Evolutionary conservation across 352 stramenopile genomes (phyloP).

Genomic region (Phytophthora constricta): DNA sequence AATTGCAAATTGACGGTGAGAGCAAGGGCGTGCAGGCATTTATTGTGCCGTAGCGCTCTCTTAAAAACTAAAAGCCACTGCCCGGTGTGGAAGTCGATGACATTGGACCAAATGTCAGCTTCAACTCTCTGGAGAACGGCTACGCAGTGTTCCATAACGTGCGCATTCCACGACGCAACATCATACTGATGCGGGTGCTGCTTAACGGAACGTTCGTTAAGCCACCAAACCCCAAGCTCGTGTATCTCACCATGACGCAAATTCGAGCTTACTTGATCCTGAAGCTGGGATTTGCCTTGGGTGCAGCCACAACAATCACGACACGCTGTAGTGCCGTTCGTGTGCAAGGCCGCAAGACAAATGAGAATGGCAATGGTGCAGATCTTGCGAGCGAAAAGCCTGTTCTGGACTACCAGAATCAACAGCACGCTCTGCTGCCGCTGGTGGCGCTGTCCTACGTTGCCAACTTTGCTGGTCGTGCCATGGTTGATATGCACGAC

Average conservation of each 20-base stretch:
- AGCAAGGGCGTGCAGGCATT: slow-evolving; percentile 22
- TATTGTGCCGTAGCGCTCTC: slow-evolving; percentile 18
- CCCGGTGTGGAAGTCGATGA: slow-evolving; percentile 13
- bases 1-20: slow-evolving; percentile 11
- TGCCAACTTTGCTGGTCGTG: slow-evolving; percentile 16
- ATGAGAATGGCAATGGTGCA: not conserved
- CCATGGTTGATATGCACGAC: slow-evolving; percentile 22
- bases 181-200: slow-evolving; percentile 40
- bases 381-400: slow-evolving; percentile 44
- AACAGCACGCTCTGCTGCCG: slow-evolving; percentile 46
- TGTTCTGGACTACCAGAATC: slow-evolving; percentile 59
- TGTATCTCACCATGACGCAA: slow-evolving; percentile 59
- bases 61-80: slow-evolving; percentile 21
- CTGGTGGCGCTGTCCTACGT: slow-evolving; percentile 37
- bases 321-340: slow-evolving; percentile 53
- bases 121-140: slow-evolving; percentile 24
- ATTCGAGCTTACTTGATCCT: slow-evolving; percentile 40
- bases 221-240: slow-evolving; percentile 62
- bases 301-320: slow-evolving; percentile 43
- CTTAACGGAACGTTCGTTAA: slow-evolving; percentile 57
- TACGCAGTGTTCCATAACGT: slow-evolving; percentile 22
- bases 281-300: slow-evolving; percentile 18
- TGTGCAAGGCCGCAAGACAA: slow-evolving; percentile 39
- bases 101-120: slow-evolving; percentile 18
- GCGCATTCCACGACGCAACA: slow-evolving; percentile 19